Base-by-base conservation (phyloP, 441 rosid species). In the Capsella rubella region DNA sequence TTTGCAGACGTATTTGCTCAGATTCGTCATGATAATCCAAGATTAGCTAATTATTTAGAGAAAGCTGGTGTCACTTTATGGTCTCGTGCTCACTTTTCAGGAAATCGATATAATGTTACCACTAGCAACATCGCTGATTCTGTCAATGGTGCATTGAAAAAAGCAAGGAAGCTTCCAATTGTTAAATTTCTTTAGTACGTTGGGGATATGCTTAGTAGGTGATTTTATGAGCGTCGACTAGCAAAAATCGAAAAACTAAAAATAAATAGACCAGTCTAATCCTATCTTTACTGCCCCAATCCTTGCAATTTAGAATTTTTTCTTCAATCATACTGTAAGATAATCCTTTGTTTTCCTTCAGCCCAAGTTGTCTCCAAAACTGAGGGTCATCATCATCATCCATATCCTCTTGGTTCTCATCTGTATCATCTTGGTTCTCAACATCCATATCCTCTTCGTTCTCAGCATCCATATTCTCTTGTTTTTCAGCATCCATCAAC, bases 161-260 rank as follows among this genome's bases (percentile, higher is more conserved):
- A 61, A 25, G 51, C 51, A 40, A 50, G 66, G n/a, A 29, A 61
- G 66, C 21, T 61, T 12, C 66, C 66, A 25, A 61, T 61, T 27
- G 52, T 61, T 61, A 42, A 42, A 10, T 61, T 14, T 61, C 35
- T 42, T 13, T 14, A 61, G 51, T 42, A 13, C 14, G 35, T 61
- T 3, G 35, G 13, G 4, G 66, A 61, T 28, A 61, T 25, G 51
- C 66, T 61, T 27, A 42, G 52, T 61, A 43, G 35, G 13, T 61
- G 66, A 51, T 61, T 61, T 61, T 27, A 27, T 61, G 66, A 61
- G 51, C 66, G 66, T 42, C 66, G 37, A n/a, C 47, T 39, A 37
- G 47, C 64, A 59, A 37, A 10, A 60, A 40, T 6, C 32, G 34
- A 4, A 4, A 39, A 12, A 57, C 32, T 34, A 39, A 40, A 25